Evolutionary conservation across 2,329 filamentous ascomycete species (phyloP), one percentile per base, ranked within the genome.

Genomic region (Epichloe glyceriae): DNA sequence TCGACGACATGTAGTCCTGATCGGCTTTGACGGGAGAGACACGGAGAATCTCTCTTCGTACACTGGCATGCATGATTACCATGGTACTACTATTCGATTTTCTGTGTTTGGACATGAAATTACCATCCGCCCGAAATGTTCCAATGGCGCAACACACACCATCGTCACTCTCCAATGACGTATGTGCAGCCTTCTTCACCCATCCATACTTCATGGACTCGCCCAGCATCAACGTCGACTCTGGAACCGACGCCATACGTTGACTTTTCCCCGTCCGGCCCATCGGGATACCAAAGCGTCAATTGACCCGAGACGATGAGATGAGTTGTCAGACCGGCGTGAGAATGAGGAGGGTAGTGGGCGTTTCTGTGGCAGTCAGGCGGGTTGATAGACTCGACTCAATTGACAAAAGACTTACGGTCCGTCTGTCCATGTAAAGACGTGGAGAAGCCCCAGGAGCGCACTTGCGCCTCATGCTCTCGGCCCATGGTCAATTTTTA

Each of bases 401-500:
- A 22, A 37, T 53, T 26, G n/a, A 22, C 26, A 39, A 15, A 17
- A 14, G 30, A 74, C 79, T 62, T 74, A 86, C 83, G 82, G 79
- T 20, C 72, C 68, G 64, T 88, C 85, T 7, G 75, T 80, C 83
- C 84, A 88, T 3, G 82, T 86, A 56, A 86, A 86, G 60, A 86
- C 82, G 47, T 80, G 72, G 63, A 57, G 61, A 87, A 88, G 1
- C 84, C 84, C 83, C 84, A 87, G 1, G 76, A 78, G 37, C 73
- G 73, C 26, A 88, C 83, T 60, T 85, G 70, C 47, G 70, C 67
- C 62, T 88, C 83, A 38, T 61, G 57, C 38, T 60, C 53, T 22
- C 54, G 59, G 26, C 52, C 57, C 65, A 66, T 67, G 34, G 10
- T 49, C 17, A 14, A 26, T 5, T 22, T 7, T 26, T 26, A 3